These are phyloP conservation scores for Kalaharituber pfeilii DNA, from an alignment of 2,329 filamentous ascomycete genomes.

Conservation along the genomic window DNA sequence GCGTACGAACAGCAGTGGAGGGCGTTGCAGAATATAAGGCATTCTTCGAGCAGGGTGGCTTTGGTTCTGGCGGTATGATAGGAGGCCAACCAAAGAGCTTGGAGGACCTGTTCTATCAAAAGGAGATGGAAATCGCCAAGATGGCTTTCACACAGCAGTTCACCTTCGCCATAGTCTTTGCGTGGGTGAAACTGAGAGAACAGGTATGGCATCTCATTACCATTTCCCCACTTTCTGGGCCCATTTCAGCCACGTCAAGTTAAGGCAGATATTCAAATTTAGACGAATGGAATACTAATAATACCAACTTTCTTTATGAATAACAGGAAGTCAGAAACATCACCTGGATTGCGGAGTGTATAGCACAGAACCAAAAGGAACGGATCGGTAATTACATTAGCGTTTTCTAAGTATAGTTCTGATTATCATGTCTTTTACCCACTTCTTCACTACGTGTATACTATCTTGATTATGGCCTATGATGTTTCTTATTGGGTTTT, in stretches of 20 bases:
- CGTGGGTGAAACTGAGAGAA: conserved; percentile 93
- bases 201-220: conserved; percentile 50
- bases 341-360: conserved; percentile 98
- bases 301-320: too few species aligned
- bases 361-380: conserved; percentile 99
- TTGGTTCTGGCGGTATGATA: conserved; percentile 53
- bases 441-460: not conserved
- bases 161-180: conserved; percentile 84
- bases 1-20: conserved; percentile 82
- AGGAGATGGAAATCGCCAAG: conserved; percentile 98
- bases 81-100: conserved; percentile 73
- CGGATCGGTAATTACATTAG: conserved; percentile 97
- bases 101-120: conserved; percentile 97
- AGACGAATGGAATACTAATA: too few species aligned
- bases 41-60: conserved; percentile 83
- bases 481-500: not conserved
- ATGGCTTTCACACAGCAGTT: conserved; percentile 90
- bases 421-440: not conserved
- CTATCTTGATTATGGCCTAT: not conserved
- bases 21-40: conserved; percentile 84
- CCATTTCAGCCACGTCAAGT: not conserved
- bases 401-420: conserved; percentile 48
- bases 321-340: conserved; percentile 93
- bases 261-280: too few species aligned
- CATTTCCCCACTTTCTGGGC: not conserved